Evolutionary conservation across 177 flowering plant species (phyloP).

Genomic region (Telopea speciosissima): DNA sequence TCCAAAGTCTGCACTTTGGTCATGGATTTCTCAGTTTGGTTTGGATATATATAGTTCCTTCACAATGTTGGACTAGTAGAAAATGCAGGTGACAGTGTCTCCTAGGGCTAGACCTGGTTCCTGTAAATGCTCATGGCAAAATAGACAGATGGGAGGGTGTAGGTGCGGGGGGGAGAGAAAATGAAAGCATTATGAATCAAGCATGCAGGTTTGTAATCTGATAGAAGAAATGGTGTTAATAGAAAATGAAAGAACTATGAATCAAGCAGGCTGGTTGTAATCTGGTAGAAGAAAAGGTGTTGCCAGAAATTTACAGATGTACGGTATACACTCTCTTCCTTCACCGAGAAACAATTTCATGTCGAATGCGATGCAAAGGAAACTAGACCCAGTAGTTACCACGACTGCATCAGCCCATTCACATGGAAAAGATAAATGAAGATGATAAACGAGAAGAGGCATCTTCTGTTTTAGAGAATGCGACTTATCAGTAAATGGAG

Average conservation of each 20-base stretch:
- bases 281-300: conserved; percentile 30
- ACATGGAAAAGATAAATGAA: neutral
- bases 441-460: conserved; percentile 15
- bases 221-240: conserved; percentile 28
- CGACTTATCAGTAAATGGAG: conserved; percentile 19
- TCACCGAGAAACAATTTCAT: conserved; percentile 15
- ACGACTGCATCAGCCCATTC: neutral
- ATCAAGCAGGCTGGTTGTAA: conserved; percentile 11
- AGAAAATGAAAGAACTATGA: conserved; percentile 29
- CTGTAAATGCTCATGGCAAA: neutral
- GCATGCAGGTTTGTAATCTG: conserved; percentile 11
- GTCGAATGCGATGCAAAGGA: conserved; percentile 19
- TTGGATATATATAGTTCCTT: no score
- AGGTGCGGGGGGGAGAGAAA: conserved; percentile 9
- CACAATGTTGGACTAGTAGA: neutral
- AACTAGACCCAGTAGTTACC: conserved; percentile 8
- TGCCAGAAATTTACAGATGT: conserved; percentile 20
- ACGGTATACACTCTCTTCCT: conserved; percentile 12
- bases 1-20: conserved; percentile 33
- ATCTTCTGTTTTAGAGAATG: conserved; percentile 19
- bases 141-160: conserved; percentile 31
- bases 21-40: conserved; percentile 22
- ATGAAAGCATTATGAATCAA: conserved; percentile 19
- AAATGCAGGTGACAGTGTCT: neutral
- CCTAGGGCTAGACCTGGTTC: neutral